These are phyloP conservation scores for Neolentinus lepideus DNA, from an alignment of 1,284 basidiomycete species.

Conservation along the genomic window DNA sequence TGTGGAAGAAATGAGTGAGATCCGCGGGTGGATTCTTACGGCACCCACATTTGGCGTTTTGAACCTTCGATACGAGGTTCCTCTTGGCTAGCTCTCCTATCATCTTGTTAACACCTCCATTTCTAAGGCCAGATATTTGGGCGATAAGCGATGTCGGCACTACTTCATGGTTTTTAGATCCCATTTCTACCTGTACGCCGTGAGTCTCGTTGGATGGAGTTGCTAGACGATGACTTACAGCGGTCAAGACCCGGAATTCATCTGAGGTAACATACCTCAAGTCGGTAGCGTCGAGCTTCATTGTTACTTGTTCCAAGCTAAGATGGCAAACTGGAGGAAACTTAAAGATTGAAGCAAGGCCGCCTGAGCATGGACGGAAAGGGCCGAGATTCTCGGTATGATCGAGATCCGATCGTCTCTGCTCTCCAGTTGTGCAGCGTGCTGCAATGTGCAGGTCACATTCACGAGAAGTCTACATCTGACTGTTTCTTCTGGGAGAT, in stretches of 20 bases:
- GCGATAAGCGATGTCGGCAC: conserved; percentile 88
- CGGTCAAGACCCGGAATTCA: conserved; percentile 91
- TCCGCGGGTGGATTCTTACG: neutral
- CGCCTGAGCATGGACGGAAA: too few species aligned
- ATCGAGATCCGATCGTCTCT: too few species aligned
- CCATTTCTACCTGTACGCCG: conserved; percentile 80
- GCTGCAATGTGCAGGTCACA: too few species aligned
- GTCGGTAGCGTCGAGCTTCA: conserved; percentile 96
- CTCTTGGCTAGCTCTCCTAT: conserved; percentile 88
- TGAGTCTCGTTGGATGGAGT: conserved; percentile 3
- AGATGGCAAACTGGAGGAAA: neutral
- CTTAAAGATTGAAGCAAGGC: neutral
- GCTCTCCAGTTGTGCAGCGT: too few species aligned
- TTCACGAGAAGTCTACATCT: neutral
- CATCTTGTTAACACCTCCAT: conserved; percentile 91
- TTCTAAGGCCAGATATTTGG: conserved; percentile 86
- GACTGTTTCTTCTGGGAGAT: neutral
- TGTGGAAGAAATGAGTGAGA: conserved; percentile 21
- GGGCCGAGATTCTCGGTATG: too few species aligned
- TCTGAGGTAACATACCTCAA: conserved; percentile 89
- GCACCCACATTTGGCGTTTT: conserved; percentile 79
- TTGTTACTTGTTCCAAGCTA: conserved; percentile 32
- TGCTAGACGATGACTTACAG: conserved; percentile 45
- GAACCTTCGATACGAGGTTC: conserved; percentile 84
- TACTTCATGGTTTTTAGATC: conserved; percentile 96